phyloP scores from a whole-genome alignment of 2,329 filamentous ascomycete genomes.

The Neurospora crassa region DNA sequence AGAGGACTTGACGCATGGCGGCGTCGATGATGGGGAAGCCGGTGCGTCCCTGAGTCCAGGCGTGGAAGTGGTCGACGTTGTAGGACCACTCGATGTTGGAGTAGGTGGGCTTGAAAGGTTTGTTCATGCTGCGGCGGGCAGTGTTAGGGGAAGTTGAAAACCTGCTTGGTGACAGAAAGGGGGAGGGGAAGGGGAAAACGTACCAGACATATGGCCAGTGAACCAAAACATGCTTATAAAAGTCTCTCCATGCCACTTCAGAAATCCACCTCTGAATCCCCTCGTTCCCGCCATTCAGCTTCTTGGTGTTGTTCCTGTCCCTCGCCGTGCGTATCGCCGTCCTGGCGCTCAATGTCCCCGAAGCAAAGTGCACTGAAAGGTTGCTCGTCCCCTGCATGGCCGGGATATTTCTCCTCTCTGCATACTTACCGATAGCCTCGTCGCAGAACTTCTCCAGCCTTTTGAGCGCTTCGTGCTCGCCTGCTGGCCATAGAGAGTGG shows the following conservation, averaged over 20 bases:
- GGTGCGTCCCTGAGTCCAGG: constrained; percentile 66
- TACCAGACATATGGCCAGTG: constrained; percentile 75
- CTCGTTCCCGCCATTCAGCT: constrained; percentile 54
- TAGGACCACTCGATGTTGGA: constrained; percentile 78
- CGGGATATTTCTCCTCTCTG: constrained; percentile 56
- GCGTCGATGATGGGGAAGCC: constrained; percentile 81
- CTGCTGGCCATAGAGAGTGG: constrained; percentile 58
- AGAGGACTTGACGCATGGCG: constrained; percentile 67
- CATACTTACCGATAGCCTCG: constrained; percentile 52
- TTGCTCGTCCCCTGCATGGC: constrained; percentile 51
- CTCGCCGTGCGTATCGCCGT: constrained; percentile 54
- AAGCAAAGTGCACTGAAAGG: constrained; percentile 61
- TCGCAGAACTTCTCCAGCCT: constrained; percentile 60
- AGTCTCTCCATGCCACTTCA: constrained; percentile 79
- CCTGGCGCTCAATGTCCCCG: constrained; percentile 55
- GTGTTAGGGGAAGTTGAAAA: not conserved
- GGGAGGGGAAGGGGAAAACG: too few species aligned
- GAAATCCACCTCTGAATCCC: constrained; percentile 69
- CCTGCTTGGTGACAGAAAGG: not conserved
- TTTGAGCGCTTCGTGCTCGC: constrained; percentile 60
- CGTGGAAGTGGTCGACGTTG: constrained; percentile 54
- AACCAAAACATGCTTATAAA: constrained; percentile 77
- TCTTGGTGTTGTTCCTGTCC: constrained; percentile 51
- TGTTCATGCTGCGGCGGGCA: constrained; percentile 38
- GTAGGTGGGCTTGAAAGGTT: constrained; percentile 69